Conservation (phyloP, 164 flowering plant genomes). For the Chimonanthus salicifolius region DNA sequence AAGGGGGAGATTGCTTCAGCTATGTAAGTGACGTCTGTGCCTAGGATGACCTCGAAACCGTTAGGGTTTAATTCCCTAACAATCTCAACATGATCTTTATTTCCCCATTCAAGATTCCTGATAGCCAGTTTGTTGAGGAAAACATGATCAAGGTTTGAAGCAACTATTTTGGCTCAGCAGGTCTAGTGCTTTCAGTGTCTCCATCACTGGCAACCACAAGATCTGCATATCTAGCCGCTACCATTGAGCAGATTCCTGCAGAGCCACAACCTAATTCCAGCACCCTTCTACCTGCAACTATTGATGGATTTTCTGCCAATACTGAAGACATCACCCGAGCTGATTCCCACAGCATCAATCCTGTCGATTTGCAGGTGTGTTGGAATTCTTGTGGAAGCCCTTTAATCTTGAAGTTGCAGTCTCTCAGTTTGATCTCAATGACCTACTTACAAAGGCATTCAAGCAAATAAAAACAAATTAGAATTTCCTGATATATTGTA, state of each 20-base stretch:
- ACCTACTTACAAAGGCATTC: conserved; percentile 25
- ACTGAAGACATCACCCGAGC: conserved; percentile 84
- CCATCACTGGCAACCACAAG: conserved; percentile 86
- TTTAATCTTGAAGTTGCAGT: conserved; percentile 48
- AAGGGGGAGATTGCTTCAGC: conserved; percentile 67
- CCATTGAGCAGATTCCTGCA: conserved; percentile 83
- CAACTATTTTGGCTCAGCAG: conserved; percentile 53
- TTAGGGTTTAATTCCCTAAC: conserved; percentile 34
- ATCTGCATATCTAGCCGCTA: conserved; percentile 60
- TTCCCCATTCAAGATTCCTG: conserved; percentile 82
- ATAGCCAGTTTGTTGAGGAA: conserved; percentile 27
- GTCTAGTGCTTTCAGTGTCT: conserved; percentile 57
- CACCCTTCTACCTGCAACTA: conserved; percentile 64
- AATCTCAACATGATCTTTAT: conserved; percentile 40
- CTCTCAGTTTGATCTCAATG: conserved; percentile 39
- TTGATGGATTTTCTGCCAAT: conserved; percentile 59
- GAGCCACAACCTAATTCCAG: conserved; percentile 90
- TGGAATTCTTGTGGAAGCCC: conserved; percentile 69
- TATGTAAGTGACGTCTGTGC: conserved; percentile 82
- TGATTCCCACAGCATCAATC: conserved; percentile 97
- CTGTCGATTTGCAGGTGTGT: conserved; percentile 97
- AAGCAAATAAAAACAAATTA: neutral
- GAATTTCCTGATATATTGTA: neutral
- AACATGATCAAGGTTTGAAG: conserved; percentile 41
- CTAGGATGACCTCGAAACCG: conserved; percentile 80